phyloP scores from a whole-genome alignment of 2,329 filamentous ascomycete species.

The Blumeria graminis region DNA sequence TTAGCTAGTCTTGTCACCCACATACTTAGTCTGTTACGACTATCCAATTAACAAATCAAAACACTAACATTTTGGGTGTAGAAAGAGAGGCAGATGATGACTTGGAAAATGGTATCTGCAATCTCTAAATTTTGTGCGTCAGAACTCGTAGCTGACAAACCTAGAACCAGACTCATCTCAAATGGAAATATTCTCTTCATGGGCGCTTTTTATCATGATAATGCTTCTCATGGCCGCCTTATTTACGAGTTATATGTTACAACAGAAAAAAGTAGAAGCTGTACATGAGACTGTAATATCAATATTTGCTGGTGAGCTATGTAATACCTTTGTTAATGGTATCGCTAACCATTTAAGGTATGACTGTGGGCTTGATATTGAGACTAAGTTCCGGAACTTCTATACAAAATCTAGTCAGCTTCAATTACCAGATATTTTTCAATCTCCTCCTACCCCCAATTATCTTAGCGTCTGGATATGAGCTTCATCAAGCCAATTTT shows the following conservation, averaged over 20 bases:
- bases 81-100: neutral
- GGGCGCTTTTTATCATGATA: slow-evolving; percentile 93
- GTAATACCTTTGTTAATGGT: neutral
- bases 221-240: slow-evolving; percentile 81
- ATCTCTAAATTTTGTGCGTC: neutral
- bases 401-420: slow-evolving; percentile 77
- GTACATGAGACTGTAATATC: slow-evolving; percentile 96
- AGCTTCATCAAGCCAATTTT: slow-evolving; percentile 95
- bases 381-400: slow-evolving; percentile 59
- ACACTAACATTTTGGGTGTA: neutral
- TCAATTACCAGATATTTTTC: slow-evolving; percentile 99
- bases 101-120: neutral
- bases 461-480: slow-evolving; percentile 89
- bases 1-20: neutral
- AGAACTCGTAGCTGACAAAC: slow-evolving; percentile 8
- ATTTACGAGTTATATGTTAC: slow-evolving; percentile 89
- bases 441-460: slow-evolving; percentile 96
- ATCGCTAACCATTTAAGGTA: slow-evolving; percentile 31
- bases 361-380: slow-evolving; percentile 80
- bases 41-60: neutral
- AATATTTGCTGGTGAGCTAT: slow-evolving; percentile 59
- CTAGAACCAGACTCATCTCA: slow-evolving; percentile 55
- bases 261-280: slow-evolving; percentile 90
- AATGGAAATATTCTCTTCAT: slow-evolving; percentile 88
- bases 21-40: neutral